Evolutionary conservation across 805 yeast species (phyloP), one percentile per base, ranked within the genome.

Genomic region (Cyberlindnera mrakii): DNA sequence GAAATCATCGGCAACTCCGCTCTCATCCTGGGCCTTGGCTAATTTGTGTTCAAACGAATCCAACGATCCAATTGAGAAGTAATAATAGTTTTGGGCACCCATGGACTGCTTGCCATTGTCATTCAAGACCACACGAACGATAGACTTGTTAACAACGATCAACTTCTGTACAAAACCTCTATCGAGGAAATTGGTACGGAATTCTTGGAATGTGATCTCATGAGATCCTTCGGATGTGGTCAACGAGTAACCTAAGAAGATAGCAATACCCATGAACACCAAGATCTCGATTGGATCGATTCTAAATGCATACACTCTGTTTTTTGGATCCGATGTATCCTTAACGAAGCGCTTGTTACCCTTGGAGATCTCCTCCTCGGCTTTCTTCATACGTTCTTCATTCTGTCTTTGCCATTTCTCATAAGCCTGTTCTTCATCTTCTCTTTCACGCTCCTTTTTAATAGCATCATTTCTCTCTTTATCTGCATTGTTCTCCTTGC

Each of bases 171-270:
- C 99, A 35, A 78, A 71, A 5, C 89, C 89, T 54, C 80, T 85
- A 48, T 83, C 85, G 47, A 93, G 70, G 55, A 81, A 82, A 37
- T 80, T 72, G 5, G 81, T 70, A 34, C 87, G 75, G 67, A 93
- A 91, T 58, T 91, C 96, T 67, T 93, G 98, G 83, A 89, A 93
- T 3, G 96, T 80, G 46, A 91, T 71, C 57, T 86, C 89, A 42
- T 65, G 63, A 6, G 60, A 54, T n/a, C 62, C 61, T 30, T 59
- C 67, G 17, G 56, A 45, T 8, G 55, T 53, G 19, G 63, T 53
- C 4, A 49, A 37, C 16, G 64, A 53, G 33, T 60, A 48, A 39
- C 60, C 60, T 31, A 67, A 40, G 32, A 63, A 64, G 1, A 67
- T 49, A 8, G 64, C 46, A 2, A 66, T 50, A n/a, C 61, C 46